Conservation (phyloP, 805 yeast genomes). For the Komagataella populi region DNA sequence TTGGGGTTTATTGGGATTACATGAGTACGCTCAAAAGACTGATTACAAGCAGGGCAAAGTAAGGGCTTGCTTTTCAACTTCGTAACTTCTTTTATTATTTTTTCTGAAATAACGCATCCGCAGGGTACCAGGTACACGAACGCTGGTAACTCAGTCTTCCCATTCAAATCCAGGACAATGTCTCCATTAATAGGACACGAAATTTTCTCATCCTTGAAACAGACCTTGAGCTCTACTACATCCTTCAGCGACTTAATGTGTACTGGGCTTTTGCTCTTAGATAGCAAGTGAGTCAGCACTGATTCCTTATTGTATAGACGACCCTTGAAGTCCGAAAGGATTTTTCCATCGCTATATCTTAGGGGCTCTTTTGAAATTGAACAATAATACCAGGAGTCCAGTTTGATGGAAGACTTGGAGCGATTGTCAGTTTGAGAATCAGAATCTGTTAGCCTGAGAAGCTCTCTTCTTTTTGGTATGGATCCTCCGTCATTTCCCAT, state of each 20-base stretch:
- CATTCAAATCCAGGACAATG: not conserved
- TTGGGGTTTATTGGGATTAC: conserved; percentile 19
- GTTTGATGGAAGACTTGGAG: conserved; percentile 8
- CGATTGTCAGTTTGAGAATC: conserved; percentile 9
- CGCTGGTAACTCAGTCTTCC: conserved; percentile 3
- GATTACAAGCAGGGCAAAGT: conserved; percentile 29
- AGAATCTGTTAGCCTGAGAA: conserved; percentile 13
- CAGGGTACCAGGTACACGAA: conserved; percentile 33
- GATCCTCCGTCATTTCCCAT: conserved; percentile 59
- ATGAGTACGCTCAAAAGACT: conserved; percentile 7
- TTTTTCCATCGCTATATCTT: conserved; percentile 18
- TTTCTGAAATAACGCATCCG: conserved; percentile 26
- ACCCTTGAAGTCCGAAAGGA: conserved; percentile 63
- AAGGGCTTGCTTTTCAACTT: conserved; percentile 1
- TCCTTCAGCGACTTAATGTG: conserved; percentile 28
- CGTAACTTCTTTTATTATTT: conserved; percentile 14
- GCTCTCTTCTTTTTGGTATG: conserved; percentile 43
- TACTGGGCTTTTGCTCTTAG: conserved; percentile 6
- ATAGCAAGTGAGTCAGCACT: conserved; percentile 40
- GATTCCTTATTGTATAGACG: conserved; percentile 49
- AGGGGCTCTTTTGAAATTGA: conserved; percentile 27
- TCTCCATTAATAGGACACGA: conserved; percentile 1
- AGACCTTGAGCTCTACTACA: conserved; percentile 20
- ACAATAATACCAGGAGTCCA: conserved; percentile 31
- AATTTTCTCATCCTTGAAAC: not conserved